A percentile compares a stretch with the other conserved stretches of the same genome.
Evolutionary conservation across 768 basidiomycete genomes (phyloP).

Genomic region (Amanita pallidorosea): DNA sequence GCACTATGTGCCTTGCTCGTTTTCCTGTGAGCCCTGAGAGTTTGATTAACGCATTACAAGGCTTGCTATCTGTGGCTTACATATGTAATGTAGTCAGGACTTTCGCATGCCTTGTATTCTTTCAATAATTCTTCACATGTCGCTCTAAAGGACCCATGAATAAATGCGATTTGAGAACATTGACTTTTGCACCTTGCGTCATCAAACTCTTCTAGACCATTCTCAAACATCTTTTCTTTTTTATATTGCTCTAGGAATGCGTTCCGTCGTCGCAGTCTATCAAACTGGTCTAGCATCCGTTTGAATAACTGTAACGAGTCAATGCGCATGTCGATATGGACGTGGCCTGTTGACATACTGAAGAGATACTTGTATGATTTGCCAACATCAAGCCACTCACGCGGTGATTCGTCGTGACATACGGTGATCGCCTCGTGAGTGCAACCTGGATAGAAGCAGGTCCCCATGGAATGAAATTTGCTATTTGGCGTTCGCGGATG

Average conservation of each 20-base stretch:
- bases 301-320: conserved; percentile 65
- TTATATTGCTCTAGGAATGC: conserved; percentile 98
- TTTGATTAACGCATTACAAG: background rate
- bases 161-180: background rate
- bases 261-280: conserved; percentile 74
- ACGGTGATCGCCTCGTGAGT: conserved; percentile 82
- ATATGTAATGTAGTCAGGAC: conserved; percentile 86
- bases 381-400: conserved; percentile 98
- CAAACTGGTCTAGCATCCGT: conserved; percentile 93
- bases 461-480: conserved; percentile 99
- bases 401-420: conserved; percentile 79
- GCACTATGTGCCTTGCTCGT: conserved; percentile 1
- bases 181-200: conserved; percentile 66
- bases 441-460: conserved; percentile 98
- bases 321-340: background rate
- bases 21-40: conserved; percentile 5
- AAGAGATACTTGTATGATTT: conserved; percentile 98
- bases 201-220: conserved; percentile 92
- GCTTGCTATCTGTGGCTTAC: conserved; percentile 27
- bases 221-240: conserved; percentile 92
- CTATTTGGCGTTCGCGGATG: conserved; percentile 92
- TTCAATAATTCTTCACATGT: conserved; percentile 82
- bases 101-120: conserved; percentile 96
- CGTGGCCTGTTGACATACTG: conserved; percentile 33
- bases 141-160: conserved; percentile 34